phyloP scores from a whole-genome alignment of 805 yeast species.

The Candida sithepensis region DNA sequence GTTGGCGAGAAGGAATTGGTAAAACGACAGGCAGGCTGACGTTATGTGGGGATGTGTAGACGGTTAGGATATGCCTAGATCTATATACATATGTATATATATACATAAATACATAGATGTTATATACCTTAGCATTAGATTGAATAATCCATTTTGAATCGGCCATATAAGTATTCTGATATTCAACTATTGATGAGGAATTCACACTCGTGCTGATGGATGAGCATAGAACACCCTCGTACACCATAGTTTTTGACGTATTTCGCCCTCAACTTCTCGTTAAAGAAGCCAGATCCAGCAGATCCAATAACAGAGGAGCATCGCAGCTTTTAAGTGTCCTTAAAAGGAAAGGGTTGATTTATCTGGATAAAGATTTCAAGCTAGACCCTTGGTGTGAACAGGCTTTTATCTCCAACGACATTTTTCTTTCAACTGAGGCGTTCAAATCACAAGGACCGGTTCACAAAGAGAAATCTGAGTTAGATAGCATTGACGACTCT shows the following conservation, averaged over 20 bases:
- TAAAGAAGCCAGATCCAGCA: conserved; percentile 15
- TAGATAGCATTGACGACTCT: background rate
- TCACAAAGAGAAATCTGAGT: background rate
- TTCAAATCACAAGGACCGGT: background rate
- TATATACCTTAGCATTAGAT: too few relatives aligned
- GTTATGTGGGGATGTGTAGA: too few relatives aligned
- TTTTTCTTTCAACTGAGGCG: conserved; percentile 11
- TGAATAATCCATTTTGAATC: too few relatives aligned
- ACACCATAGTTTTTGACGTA: conserved; percentile 28
- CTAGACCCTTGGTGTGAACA: conserved; percentile 24
- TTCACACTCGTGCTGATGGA: conserved; percentile 5
- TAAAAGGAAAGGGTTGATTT: conserved; percentile 15
- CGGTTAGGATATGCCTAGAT: too few relatives aligned
- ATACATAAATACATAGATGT: too few relatives aligned
- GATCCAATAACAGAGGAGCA: conserved; percentile 11
- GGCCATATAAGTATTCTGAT: too few relatives aligned
- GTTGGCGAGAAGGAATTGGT: too few relatives aligned
- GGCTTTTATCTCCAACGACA: conserved; percentile 16
- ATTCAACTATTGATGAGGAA: too few relatives aligned
- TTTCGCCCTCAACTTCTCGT: conserved; percentile 23
- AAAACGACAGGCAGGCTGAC: too few relatives aligned
- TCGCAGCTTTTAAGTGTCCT: conserved; percentile 15
- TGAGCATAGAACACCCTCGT: conserved; percentile 8
- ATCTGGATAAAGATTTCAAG: conserved; percentile 17
- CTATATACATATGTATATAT: too few relatives aligned